Evolutionary conservation across 805 yeast species (phyloP).

Genomic region (Saccharomyces paradoxus): DNA sequence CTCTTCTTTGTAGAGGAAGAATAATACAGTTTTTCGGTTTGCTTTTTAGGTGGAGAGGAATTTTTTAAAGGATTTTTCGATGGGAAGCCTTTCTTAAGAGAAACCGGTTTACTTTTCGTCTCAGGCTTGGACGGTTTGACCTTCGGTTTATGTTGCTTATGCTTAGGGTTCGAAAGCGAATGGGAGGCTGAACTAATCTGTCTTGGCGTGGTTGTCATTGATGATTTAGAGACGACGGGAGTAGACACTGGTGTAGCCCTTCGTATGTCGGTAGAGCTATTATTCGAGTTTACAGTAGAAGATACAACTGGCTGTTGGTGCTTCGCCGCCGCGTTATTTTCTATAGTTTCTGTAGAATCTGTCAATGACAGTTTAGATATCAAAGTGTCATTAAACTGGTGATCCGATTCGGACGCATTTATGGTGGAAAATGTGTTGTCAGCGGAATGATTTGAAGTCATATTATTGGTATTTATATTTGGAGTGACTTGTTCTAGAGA

Average conservation of each 20-base stretch:
- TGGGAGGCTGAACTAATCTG: neutral
- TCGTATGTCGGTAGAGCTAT: constrained; percentile 1
- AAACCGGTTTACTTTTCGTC: neutral
- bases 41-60: neutral
- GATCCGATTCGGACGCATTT: constrained; percentile 11
- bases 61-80: neutral
- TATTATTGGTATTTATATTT: constrained; percentile 2
- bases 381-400: constrained; percentile 4
- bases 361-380: neutral
- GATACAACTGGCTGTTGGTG: neutral
- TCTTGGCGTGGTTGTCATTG: constrained; percentile 1
- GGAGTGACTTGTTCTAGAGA: constrained; percentile 4
- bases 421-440: constrained; percentile 19
- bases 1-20: constrained; percentile 14
- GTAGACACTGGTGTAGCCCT: constrained; percentile 8
- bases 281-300: neutral
- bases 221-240: constrained; percentile 5
- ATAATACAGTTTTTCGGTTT: neutral
- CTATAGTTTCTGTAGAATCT: neutral
- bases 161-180: neutral
- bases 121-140: neutral
- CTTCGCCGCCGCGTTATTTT: neutral
- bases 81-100: neutral
- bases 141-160: neutral
- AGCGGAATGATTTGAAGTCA: constrained; percentile 3